Evolutionary conservation across 371 early-diverging fungal genomes (phyloP), one percentile per base, ranked within the genome.

Genomic region (Mucor mucedo): DNA sequence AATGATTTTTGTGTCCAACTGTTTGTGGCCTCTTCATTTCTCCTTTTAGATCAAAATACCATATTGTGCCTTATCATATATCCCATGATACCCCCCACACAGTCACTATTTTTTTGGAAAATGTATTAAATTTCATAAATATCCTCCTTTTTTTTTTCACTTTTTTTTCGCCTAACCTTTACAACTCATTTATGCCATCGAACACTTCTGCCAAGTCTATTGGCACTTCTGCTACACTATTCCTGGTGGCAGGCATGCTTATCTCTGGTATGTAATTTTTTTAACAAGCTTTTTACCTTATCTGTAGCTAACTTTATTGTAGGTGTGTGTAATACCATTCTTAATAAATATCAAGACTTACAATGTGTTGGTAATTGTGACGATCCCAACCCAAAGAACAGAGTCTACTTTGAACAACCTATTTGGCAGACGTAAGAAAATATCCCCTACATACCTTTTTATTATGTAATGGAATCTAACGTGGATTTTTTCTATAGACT

Each of bases 341-440:
- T 94, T 49, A 89, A 87, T 61, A 94, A 94, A 73, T 86, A 86
- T 58, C 93, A 94, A 77, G 93, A 94, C 72, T 87, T 87, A 80
- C 89, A 91, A 62, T 98, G 98, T 79, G 93, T 97, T 38, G 85
- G 74, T 16, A 89, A 94, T 77, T 97, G 96, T 69, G 84, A 90
- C 62, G 89, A 84, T 71, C 88, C 92, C 8, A 89, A 95, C 68
- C 85, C 89, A 3, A 63, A 68, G n/a, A 85, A 89, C 28, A 80
- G 83, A 45, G 72, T 86, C 50, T 84, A 88, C 68, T 98, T 93
- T 85, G 96, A 96, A 75, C 98, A 98, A 76, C 98, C 98, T n/a
- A 82, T 96, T 14, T 95, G 93, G 94, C 97, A 98, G 84, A 95
- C 96, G 82, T 81, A 77, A 73, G 64, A 13, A 50, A 10, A 9